phyloP scores from a whole-genome alignment of 371 early-diverging fungal species.

The Enteropsectra breve region DNA sequence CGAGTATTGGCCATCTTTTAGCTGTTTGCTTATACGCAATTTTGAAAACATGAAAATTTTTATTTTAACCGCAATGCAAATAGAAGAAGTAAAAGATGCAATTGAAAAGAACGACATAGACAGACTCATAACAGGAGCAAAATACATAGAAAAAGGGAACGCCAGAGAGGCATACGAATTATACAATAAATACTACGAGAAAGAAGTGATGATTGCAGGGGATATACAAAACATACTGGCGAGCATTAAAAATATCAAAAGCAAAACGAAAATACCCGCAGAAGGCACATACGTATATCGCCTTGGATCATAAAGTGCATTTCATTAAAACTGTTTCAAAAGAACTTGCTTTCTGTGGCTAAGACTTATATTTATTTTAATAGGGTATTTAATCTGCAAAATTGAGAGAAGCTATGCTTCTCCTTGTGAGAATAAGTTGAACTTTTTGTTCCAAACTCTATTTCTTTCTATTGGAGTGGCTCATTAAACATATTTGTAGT shows the following conservation, averaged over 20 bases:
- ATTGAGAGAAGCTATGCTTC: no score
- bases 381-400: no score
- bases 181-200: constrained; percentile 8
- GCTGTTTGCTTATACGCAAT: no score
- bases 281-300: constrained; percentile 2
- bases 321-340: no score
- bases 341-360: no score
- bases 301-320: not conserved
- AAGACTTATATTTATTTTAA: no score
- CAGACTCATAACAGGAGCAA: not conserved
- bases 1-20: no score
- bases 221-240: constrained; percentile 11
- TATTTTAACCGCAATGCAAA: not conserved
- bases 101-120: constrained; percentile 14
- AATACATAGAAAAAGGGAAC: not conserved
- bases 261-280: constrained; percentile 2
- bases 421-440: no score
- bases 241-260: not conserved
- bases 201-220: not conserved
- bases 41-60: no score
- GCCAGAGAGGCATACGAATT: not conserved
- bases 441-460: no score
- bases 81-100: constrained; percentile 15
- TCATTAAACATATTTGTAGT: no score
- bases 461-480: no score